A percentile compares a stretch with the other conserved stretches of the same genome.
These are phyloP conservation scores for Ganoderma resinaceum DNA, from an alignment of 1,284 basidiomycete species.

Conservation along the genomic window DNA sequence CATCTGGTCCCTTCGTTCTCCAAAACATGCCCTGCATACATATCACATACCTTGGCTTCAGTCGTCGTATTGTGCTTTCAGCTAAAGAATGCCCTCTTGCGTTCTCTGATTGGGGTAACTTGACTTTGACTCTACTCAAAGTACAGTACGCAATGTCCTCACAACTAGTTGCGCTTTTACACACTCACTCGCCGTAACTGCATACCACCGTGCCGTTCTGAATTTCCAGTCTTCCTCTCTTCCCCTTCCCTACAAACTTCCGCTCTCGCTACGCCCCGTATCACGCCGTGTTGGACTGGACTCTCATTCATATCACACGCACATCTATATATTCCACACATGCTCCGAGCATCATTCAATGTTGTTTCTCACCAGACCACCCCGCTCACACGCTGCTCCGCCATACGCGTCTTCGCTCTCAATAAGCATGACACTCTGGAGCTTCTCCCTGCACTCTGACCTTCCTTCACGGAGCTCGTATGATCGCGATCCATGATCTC, in stretches of 20 bases:
- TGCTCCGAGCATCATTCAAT: constrained; percentile 8
- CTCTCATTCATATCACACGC: constrained; percentile 4
- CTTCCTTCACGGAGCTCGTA: background rate
- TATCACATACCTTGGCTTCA: background rate
- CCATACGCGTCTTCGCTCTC: background rate
- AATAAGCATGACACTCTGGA: background rate
- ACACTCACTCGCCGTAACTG: background rate
- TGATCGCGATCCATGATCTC: constrained; percentile 1
- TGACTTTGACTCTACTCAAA: constrained; percentile 3
- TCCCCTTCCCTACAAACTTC: background rate
- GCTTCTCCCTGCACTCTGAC: background rate
- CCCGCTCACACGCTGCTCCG: background rate
- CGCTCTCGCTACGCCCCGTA: background rate
- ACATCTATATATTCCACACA: constrained; percentile 9
- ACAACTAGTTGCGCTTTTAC: background rate
- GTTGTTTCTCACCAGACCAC: background rate
- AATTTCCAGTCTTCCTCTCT: background rate
- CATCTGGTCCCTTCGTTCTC: background rate
- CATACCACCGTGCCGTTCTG: background rate
- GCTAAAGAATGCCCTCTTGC: background rate
- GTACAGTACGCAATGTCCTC: background rate
- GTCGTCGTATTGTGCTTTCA: background rate
- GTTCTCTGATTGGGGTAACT: background rate
- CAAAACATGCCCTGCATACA: background rate
- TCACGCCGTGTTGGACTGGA: constrained; percentile 4